Evolutionary conservation across 83 land plant genomes (phyloP).

Genomic region (Thuja plicata): DNA sequence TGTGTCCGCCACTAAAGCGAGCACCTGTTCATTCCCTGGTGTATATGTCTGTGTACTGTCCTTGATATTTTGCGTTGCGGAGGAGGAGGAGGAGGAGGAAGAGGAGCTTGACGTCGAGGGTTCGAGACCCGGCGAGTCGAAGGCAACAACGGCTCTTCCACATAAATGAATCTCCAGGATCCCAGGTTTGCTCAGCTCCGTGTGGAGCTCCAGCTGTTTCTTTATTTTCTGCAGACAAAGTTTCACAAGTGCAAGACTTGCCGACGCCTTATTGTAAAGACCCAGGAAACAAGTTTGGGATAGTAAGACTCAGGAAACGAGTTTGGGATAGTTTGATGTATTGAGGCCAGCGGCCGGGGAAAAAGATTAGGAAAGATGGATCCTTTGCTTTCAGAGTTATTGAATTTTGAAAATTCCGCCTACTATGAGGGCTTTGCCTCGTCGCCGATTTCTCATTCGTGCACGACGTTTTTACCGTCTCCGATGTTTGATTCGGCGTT

Average conservation of each 20-base stretch:
- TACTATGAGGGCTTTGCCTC: neutral
- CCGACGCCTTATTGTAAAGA: too few relatives aligned
- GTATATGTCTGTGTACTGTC: neutral
- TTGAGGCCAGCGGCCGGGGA: neutral
- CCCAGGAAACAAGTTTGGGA: neutral
- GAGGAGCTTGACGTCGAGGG: neutral
- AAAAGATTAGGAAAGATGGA: neutral
- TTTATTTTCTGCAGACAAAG: neutral
- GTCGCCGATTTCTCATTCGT: neutral
- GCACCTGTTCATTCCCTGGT: neutral
- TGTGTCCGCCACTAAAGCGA: neutral
- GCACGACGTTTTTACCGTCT: neutral
- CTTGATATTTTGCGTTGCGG: too few relatives aligned
- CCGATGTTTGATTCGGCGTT: neutral
- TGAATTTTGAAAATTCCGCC: conserved; percentile 1
- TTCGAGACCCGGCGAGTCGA: neutral
- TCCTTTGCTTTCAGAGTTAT: conserved; percentile 8
- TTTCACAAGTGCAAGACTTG: neutral
- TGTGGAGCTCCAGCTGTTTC: neutral
- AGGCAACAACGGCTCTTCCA: neutral
- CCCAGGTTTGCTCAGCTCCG: neutral
- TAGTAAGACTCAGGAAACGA: neutral
- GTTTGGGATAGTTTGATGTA: neutral
- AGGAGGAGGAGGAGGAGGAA: neutral
- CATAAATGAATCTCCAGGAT: neutral